Conservation (phyloP, 1,284 basidiomycete genomes). For the Pseudozyma sp. region DNA sequence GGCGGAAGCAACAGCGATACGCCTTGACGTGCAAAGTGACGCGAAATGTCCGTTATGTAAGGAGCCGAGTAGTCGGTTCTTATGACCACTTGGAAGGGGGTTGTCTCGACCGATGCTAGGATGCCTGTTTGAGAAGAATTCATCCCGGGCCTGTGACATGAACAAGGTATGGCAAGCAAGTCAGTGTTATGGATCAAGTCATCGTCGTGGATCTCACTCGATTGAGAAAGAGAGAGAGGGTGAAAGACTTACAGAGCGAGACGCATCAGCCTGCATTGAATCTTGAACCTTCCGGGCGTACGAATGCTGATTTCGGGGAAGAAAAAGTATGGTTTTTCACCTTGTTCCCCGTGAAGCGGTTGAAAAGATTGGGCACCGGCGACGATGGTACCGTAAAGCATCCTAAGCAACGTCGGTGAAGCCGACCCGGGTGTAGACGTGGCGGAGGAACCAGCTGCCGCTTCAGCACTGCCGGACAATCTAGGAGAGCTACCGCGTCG, state of each 20-base stretch:
- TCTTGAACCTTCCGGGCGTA: conserved; percentile 44
- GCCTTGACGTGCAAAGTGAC: conserved; percentile 55
- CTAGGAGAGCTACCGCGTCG: conserved; percentile 15
- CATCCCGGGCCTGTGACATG: conserved; percentile 10
- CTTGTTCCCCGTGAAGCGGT: conserved; percentile 7
- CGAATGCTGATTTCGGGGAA: conserved; percentile 58
- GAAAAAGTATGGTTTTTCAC: conserved; percentile 41
- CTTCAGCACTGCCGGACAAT: conserved; percentile 7
- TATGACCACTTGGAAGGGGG: conserved; percentile 45
- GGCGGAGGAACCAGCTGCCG: neutral
- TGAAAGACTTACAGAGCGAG: conserved; percentile 39
- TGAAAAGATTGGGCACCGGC: conserved; percentile 35
- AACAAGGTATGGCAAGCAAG: neutral
- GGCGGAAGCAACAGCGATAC: conserved; percentile 49
- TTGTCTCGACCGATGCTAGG: conserved; percentile 30
- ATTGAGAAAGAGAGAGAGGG: neutral
- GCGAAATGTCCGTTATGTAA: conserved; percentile 53
- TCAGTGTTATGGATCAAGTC: too few species aligned
- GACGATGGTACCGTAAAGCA: conserved; percentile 57
- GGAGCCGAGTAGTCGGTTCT: conserved; percentile 34
- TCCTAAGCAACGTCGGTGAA: conserved; percentile 19
- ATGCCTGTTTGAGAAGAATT: conserved; percentile 3
- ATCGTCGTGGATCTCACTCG: too few species aligned
- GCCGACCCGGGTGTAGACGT: neutral
- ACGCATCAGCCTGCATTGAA: conserved; percentile 44